Conservation (phyloP, 495 filamentous ascomycete species). For the Neurospora intermedia region DNA sequence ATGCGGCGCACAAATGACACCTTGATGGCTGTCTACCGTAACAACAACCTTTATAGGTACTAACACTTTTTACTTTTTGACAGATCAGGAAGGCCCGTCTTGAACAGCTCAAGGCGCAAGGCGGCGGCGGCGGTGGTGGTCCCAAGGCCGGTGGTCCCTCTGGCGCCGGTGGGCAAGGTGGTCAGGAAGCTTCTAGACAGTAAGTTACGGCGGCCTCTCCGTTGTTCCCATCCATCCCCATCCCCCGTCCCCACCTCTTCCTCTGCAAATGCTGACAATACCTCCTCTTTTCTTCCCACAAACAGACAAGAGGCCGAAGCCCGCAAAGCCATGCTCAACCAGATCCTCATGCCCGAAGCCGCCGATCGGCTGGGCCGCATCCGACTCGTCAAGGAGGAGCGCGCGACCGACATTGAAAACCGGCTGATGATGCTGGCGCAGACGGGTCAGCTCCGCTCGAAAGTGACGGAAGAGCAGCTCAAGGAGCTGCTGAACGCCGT, state of each 20-base stretch:
- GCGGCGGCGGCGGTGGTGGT: conserved; percentile 24
- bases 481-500: conserved; percentile 82
- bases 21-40: background rate
- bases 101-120: conserved; percentile 76
- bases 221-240: background rate
- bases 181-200: conserved; percentile 54
- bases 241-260: too few relatives aligned
- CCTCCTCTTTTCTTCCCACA: background rate
- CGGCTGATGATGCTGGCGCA: conserved; percentile 85
- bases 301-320: conserved; percentile 43
- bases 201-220: conserved; percentile 19
- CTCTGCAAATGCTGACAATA: too few relatives aligned
- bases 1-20: background rate
- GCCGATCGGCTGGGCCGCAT: conserved; percentile 90
- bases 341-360: conserved; percentile 90
- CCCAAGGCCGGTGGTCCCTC: conserved; percentile 30
- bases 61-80: background rate
- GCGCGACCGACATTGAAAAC: conserved; percentile 85
- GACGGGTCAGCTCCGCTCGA: conserved; percentile 70
- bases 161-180: conserved; percentile 37
- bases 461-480: conserved; percentile 86
- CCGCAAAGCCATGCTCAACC: conserved; percentile 67
- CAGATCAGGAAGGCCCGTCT: conserved; percentile 85
- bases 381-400: conserved; percentile 86
- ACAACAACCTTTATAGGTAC: background rate